Conservation (phyloP, 2,329 filamentous ascomycete genomes). For the Ceratocystis ficicola region DNA sequence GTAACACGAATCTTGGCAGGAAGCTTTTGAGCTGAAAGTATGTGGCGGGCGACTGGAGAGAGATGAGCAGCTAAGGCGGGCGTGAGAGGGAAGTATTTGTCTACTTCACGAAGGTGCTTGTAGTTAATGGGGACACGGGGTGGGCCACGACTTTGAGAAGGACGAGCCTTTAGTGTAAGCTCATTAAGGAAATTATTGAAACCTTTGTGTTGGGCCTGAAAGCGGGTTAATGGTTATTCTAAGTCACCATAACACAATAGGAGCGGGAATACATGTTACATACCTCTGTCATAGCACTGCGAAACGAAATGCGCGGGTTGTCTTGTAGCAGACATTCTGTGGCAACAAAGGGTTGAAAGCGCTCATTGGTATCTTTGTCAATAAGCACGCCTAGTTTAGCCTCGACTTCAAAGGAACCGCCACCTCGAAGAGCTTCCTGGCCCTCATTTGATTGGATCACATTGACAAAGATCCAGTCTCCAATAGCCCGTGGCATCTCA, state of each 20-base stretch:
- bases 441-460: slow-evolving; percentile 57
- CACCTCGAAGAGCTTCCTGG: slow-evolving; percentile 48
- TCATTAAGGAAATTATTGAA: slow-evolving; percentile 79
- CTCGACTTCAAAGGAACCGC: slow-evolving; percentile 79
- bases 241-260: neutral
- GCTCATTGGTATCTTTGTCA: slow-evolving; percentile 56
- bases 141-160: slow-evolving; percentile 24
- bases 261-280: slow-evolving; percentile 26
- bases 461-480: slow-evolving; percentile 65
- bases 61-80: slow-evolving; percentile 37
- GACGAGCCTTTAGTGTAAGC: slow-evolving; percentile 34
- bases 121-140: slow-evolving; percentile 58
- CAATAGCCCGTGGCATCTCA: slow-evolving; percentile 61
- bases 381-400: slow-evolving; percentile 80
- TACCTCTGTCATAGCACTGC: slow-evolving; percentile 84
- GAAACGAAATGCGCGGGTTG: slow-evolving; percentile 54
- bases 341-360: slow-evolving; percentile 53
- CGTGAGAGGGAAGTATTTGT: slow-evolving; percentile 71
- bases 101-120: slow-evolving; percentile 67
- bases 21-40: slow-evolving; percentile 28
- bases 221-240: no score
- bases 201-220: slow-evolving; percentile 61
- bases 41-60: neutral
- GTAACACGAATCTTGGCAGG: slow-evolving; percentile 59
- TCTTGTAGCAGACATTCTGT: slow-evolving; percentile 60